Evolutionary conservation across 345 rosid genomes (phyloP).

Genomic region (Murraya koenigii): DNA sequence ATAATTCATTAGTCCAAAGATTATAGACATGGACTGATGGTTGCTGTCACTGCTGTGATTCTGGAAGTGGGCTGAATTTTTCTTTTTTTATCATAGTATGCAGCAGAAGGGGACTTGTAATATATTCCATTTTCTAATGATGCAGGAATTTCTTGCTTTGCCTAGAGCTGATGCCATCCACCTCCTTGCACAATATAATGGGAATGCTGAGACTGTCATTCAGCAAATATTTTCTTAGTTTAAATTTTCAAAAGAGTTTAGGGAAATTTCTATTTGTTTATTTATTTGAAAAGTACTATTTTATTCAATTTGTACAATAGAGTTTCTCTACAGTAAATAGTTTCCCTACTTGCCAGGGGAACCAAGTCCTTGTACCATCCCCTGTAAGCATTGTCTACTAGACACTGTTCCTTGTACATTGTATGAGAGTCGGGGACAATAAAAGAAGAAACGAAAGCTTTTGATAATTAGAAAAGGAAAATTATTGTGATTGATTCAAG

Average conservation of each 20-base stretch:
- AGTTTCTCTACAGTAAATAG: background rate
- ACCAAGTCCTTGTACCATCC: background rate
- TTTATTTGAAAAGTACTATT: conserved; percentile 16
- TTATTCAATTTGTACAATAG: conserved; percentile 23
- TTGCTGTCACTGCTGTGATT: background rate
- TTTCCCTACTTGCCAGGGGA: background rate
- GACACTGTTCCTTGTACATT: background rate
- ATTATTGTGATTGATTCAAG: background rate
- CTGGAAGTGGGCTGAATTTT: too few relatives aligned
- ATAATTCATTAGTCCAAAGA: background rate
- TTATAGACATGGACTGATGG: background rate
- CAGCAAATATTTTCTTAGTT: conserved; percentile 72
- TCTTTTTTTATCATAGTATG: background rate
- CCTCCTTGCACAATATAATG: conserved; percentile 82
- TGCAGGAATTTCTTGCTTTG: conserved; percentile 96
- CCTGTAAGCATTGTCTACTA: background rate
- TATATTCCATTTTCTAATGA: background rate
- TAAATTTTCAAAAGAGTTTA: background rate
- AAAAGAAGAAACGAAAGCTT: background rate
- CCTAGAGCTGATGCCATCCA: conserved; percentile 96
- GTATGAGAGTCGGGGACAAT: background rate
- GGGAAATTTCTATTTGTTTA: conserved; percentile 13
- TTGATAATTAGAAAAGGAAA: too few relatives aligned
- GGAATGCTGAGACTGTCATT: conserved; percentile 80
- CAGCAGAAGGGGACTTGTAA: background rate